Conservation (phyloP, 2,329 filamentous ascomycete genomes). For the Hypoxylon sp. region DNA sequence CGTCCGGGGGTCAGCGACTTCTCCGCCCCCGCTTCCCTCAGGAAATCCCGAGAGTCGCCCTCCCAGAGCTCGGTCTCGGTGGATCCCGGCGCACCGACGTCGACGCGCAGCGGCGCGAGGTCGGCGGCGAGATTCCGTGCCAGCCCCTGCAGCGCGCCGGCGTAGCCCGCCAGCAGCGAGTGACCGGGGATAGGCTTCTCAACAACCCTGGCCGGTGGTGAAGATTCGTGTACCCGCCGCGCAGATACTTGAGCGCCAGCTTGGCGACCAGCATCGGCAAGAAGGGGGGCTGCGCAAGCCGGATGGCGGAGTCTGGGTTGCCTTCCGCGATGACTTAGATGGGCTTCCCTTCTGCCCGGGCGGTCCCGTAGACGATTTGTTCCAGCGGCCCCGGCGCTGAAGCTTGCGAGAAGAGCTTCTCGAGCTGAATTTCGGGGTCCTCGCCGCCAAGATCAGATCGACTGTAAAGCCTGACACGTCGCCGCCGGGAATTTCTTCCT, state of each 20-base stretch:
- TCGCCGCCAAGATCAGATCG: not conserved
- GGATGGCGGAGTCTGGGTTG: not conserved
- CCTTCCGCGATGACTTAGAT: not conserved
- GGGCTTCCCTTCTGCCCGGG: not conserved
- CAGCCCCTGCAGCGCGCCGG: not conserved
- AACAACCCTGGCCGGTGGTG: not conserved
- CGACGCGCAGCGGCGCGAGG: not conserved
- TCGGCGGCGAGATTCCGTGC: not conserved
- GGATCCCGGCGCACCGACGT: not conserved
- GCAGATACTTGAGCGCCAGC: not conserved
- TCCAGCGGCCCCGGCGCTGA: not conserved
- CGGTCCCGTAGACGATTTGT: slow-evolving; percentile 1
- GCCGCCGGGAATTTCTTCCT: not conserved
- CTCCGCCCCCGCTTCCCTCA: not conserved
- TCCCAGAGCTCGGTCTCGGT: not conserved
- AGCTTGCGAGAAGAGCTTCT: not conserved
- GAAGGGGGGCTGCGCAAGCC: not conserved
- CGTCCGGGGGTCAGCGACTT: not conserved
- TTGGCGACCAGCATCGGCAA: not conserved
- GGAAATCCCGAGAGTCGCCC: not conserved
- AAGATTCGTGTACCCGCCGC: not conserved
- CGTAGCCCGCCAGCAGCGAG: not conserved
- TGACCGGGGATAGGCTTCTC: not conserved
- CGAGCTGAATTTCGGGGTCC: not conserved
- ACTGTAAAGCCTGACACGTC: not conserved